Conservation (phyloP, 2,329 filamentous ascomycete genomes). For the Tolypocladium pustulatum region DNA sequence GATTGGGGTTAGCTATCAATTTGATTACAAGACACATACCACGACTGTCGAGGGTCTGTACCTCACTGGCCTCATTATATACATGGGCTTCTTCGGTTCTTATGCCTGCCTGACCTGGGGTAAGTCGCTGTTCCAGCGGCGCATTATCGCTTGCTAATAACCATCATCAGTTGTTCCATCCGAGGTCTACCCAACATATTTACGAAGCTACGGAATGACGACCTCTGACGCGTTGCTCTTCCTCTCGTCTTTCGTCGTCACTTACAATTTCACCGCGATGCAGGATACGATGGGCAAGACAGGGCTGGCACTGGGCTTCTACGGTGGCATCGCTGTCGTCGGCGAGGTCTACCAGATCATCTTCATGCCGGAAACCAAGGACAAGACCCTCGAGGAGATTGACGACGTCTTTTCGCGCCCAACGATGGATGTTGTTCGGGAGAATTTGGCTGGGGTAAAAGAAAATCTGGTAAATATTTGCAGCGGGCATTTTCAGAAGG, state of each 20-base stretch:
- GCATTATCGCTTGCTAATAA: neutral
- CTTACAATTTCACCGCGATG: slow-evolving; percentile 67
- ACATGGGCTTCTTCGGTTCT: slow-evolving; percentile 59
- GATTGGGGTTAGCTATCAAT: slow-evolving; percentile 53
- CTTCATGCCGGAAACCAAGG: slow-evolving; percentile 70
- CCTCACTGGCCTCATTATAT: slow-evolving; percentile 55
- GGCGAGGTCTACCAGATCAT: slow-evolving; percentile 64
- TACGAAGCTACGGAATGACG: slow-evolving; percentile 65
- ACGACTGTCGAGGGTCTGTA: slow-evolving; percentile 48
- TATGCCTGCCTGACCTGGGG: slow-evolving; percentile 54
- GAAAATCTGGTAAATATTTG: slow-evolving; percentile 16
- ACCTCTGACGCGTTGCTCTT: slow-evolving; percentile 58
- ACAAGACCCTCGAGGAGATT: slow-evolving; percentile 59
- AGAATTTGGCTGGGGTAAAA: slow-evolving; percentile 36
- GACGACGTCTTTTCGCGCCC: slow-evolving; percentile 56
- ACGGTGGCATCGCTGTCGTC: slow-evolving; percentile 60
- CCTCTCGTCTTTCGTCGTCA: slow-evolving; percentile 62
- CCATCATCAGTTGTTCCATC: slow-evolving; percentile 41
- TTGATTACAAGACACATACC: slow-evolving; percentile 34
- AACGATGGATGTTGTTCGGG: slow-evolving; percentile 48
- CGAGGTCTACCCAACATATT: slow-evolving; percentile 63
- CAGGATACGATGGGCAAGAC: slow-evolving; percentile 55
- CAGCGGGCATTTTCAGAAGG: slow-evolving; percentile 11
- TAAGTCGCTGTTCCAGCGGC: slow-evolving; percentile 2
- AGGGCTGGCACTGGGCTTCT: slow-evolving; percentile 59